A percentile compares a stretch with the other conserved stretches of the same genome.
Evolutionary conservation across 2,329 filamentous ascomycete species (phyloP).

Genomic region (Calonectria hawksworthii): DNA sequence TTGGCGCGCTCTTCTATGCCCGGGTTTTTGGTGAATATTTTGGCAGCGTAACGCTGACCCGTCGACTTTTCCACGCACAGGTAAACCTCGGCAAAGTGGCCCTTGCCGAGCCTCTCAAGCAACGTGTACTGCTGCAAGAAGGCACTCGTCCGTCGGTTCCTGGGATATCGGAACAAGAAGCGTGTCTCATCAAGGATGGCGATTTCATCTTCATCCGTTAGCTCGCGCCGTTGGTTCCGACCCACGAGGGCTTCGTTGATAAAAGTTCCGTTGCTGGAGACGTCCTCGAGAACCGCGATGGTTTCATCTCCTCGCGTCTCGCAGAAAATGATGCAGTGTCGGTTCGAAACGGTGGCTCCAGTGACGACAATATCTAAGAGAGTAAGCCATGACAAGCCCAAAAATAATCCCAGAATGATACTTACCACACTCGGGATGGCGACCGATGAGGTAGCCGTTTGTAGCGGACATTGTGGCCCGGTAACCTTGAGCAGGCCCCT

Average conservation of each 20-base stretch:
- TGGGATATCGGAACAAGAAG: not conserved
- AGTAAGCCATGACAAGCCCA: not conserved
- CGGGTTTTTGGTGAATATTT: conserved; percentile 78
- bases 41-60: conserved; percentile 89
- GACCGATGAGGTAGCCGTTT: not conserved
- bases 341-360: not conserved
- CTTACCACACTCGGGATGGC: not conserved
- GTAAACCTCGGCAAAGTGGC: conserved; percentile 96
- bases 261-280: not conserved
- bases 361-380: not conserved
- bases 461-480: not conserved
- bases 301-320: not conserved
- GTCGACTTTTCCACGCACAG: conserved; percentile 88
- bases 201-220: not conserved
- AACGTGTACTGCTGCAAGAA: conserved; percentile 91
- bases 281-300: not conserved
- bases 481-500: not conserved
- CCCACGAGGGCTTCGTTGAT: not conserved
- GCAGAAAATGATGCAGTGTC: not conserved
- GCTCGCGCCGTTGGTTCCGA: not conserved
- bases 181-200: not conserved
- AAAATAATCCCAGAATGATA: not conserved
- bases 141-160: conserved; percentile 69
- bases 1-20: conserved; percentile 75
- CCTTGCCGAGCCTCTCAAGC: conserved; percentile 89